Base-by-base conservation (phyloP, 2,329 filamentous ascomycete genomes). In the Hypoxylon sp. region DNA sequence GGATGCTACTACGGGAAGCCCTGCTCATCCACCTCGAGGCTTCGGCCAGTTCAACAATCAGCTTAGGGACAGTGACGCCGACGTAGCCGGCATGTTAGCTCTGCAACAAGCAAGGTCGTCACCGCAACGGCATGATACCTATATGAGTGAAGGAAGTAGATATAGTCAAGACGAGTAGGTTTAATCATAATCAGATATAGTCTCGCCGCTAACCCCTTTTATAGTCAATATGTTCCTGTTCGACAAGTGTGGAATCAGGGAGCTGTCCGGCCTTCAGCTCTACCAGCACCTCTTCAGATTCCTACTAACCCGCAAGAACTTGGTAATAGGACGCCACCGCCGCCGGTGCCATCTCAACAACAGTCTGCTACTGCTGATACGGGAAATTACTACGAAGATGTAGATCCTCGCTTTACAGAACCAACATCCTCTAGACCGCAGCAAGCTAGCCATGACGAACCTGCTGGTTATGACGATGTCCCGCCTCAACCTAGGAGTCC, bases 311-410 rank as follows among this genome's bases (percentile, higher is more conserved):
- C 76, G 38, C 78, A 80, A 60, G 82, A 84, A 65, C 74, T 80
- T 32, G 74, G 79, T 45, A 76, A 72, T 49, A 75, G 74, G 56
- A 78, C 77, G 48, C 77, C 76, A 43, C 79, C 80, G 32, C 77
- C 80, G 14, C 74, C 79, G 19, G 17, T 43, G 23, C 56, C 56
- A 23, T 73, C 79, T 5, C 68, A 50, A n/a, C 56, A 52, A 5
- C 76, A 75, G 56, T 73, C 72, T 6, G 76, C 72, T 19, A 68
- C 73, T 14, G 60, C 64, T 13, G 68, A 68, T 52, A 64, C 68
- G 67, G 78, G 70, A 52, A 81, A 86, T 68, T 98, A 98, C 80
- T 97, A 97, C 76, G 96, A 98, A 84, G 95, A 98, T 78, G 89
- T 97, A 11, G 94, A 97, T 72, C 94, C 95, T 48, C 92, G 90